Base-by-base conservation (phyloP, 1,139 yeast species). In the Hemisphaericaspora xylanilytica region DNA sequence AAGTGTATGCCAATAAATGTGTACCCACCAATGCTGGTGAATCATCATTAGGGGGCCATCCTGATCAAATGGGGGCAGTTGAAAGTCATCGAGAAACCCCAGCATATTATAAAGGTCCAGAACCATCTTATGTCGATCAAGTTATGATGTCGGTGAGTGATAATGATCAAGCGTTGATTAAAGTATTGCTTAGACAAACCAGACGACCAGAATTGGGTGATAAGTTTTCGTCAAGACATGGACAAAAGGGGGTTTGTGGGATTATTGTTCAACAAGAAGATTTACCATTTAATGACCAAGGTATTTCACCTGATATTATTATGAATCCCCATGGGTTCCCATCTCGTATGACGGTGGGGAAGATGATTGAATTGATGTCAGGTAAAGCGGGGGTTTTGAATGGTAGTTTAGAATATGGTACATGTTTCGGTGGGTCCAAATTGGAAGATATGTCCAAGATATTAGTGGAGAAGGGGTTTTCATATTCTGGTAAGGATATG, bases 281-380 rank as follows among this genome's bases (percentile, higher is more conserved):
- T 58, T 75, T 92, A 75, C 98, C 98, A 24, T 92, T 90, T 61
- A 86, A 83, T 57, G 97, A 90, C 52, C 77, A 81, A 45, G 97
- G 97, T 53, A 78, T 90, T 33, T 71, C 80, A 3, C 98, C 98
- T 0, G 98, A 92, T 65, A 89, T 92, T 50, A 92, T 92, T 56
- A 92, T 92, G 96, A 92, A 92, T 58, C 98, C 98, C 2, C 98
- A 92, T 59, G 98, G 97, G 68, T 92, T 92, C 81, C 98, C 98
- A 48, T 90, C 97, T 28, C 95, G 98, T 74, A 92, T 92, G 99
- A 92, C 99, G 35, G 98, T 92, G 18, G 99, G 98, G 45, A 92
- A 92, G 62, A 92, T 92, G 97, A 83, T 94, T 52, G 99, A 92
- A 61, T 74, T 92, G 48, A 85, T 92, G 20, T 85, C 96, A 24